Evolutionary conservation across 139 green algal species (phyloP).

Genomic region (Pseudopediastrum boryanum): DNA sequence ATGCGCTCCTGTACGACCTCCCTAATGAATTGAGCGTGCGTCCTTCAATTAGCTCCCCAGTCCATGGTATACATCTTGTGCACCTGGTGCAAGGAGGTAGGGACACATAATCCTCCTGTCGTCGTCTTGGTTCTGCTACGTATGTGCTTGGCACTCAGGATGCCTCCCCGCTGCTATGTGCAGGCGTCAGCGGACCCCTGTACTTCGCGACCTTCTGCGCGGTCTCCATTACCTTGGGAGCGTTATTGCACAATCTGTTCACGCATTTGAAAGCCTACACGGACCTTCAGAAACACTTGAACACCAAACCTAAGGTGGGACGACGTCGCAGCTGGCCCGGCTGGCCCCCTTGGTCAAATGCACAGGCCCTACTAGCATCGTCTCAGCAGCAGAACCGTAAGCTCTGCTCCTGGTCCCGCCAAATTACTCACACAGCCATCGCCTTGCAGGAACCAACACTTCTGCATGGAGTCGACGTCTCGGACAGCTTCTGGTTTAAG

Average conservation of each 20-base stretch:
- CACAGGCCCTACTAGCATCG: not conserved
- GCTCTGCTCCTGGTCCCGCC: not conserved
- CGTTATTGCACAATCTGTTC: conserved; percentile 58
- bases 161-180: not conserved
- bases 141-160: not conserved
- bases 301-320: conserved; percentile 9
- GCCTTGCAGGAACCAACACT: conserved; percentile 26
- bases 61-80: too few species aligned
- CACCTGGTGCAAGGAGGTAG: too few species aligned
- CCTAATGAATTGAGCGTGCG: too few species aligned
- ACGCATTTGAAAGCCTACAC: conserved; percentile 42
- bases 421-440: not conserved
- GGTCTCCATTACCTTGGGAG: conserved; percentile 53
- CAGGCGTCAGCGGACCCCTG: not conserved
- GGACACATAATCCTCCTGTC: too few species aligned
- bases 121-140: not conserved
- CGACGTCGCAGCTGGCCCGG: not conserved
- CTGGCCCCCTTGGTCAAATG: not conserved
- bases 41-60: too few species aligned
- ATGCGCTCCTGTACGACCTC: too few species aligned
- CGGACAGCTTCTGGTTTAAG: conserved; percentile 61
- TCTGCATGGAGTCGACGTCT: conserved; percentile 72
- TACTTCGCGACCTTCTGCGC: conserved; percentile 57
- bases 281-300: conserved; percentile 13
- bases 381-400: not conserved